phyloP scores from a whole-genome alignment of 805 yeast genomes.

The Saccharomycodes ludwigii region DNA sequence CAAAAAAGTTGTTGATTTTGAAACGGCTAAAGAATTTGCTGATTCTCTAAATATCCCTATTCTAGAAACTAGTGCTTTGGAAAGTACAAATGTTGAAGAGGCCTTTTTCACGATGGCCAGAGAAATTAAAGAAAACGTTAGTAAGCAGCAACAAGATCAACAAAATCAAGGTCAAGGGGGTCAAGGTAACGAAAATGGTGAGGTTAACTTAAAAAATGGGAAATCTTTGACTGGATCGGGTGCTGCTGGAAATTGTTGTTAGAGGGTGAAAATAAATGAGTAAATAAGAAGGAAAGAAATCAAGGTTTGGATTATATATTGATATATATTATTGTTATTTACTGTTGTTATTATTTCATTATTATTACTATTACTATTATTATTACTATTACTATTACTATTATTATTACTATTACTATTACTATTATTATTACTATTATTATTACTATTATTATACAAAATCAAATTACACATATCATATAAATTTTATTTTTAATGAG shows the following conservation, averaged over 20 bases:
- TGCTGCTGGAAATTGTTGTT: constrained; percentile 36
- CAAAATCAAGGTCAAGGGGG: constrained; percentile 17
- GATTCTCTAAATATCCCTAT: constrained; percentile 91
- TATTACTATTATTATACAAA: neutral
- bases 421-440: neutral
- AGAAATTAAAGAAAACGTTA: constrained; percentile 93
- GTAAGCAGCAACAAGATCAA: constrained; percentile 38
- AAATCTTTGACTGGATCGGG: constrained; percentile 38
- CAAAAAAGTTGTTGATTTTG: constrained; percentile 89
- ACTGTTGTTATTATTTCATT: neutral
- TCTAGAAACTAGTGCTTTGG: constrained; percentile 90
- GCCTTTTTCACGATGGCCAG: constrained; percentile 98
- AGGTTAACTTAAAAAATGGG: constrained; percentile 57
- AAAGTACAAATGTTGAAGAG: constrained; percentile 93
- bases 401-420: no score
- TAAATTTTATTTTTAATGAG: no score
- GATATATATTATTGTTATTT: neutral
- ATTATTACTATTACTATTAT: neutral
- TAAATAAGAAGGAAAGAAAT: no score
- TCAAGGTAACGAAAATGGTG: constrained; percentile 37
- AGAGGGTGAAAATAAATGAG: constrained; percentile 6
- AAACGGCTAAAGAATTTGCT: constrained; percentile 95
- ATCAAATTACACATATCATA: no score
- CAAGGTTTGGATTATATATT: neutral
- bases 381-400: neutral